Evolutionary conservation across 2,329 filamentous ascomycete genomes (phyloP).

Genomic region (Diaporthe eres): DNA sequence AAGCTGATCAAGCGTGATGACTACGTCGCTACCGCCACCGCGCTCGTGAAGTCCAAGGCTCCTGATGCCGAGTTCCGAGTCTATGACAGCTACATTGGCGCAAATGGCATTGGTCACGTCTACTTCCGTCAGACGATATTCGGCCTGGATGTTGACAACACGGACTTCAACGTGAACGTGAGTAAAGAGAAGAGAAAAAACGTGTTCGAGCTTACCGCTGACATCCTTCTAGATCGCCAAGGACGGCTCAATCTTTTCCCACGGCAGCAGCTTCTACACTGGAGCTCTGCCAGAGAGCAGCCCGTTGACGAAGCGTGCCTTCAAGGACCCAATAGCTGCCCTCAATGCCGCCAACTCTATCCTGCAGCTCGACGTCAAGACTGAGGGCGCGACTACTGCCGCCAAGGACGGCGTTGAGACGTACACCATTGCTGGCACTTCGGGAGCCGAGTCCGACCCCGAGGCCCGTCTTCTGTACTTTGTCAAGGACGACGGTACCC

Average conservation of each 20-base stretch:
- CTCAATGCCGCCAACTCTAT: slow-evolving; percentile 56
- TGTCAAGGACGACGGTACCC: slow-evolving; percentile 59
- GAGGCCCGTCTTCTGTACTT: slow-evolving; percentile 70
- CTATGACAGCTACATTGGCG: slow-evolving; percentile 67
- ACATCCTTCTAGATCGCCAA: slow-evolving; percentile 56
- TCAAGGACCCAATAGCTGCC: slow-evolving; percentile 59
- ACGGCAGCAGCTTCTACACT: slow-evolving; percentile 63
- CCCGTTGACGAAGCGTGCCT: slow-evolving; percentile 57
- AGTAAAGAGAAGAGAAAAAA: slow-evolving; percentile 46
- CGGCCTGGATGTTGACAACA: slow-evolving; percentile 72
- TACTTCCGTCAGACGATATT: slow-evolving; percentile 72
- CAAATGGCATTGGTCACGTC: slow-evolving; percentile 69
- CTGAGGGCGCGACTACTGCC: slow-evolving; percentile 56
- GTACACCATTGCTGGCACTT: slow-evolving; percentile 62
- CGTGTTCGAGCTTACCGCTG: slow-evolving; percentile 33
- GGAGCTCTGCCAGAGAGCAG: slow-evolving; percentile 58
- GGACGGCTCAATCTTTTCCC: slow-evolving; percentile 70
- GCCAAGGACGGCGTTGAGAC: slow-evolving; percentile 53
- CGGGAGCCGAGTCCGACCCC: slow-evolving; percentile 65
- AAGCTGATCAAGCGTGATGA: slow-evolving; percentile 50
- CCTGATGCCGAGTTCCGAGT: slow-evolving; percentile 63
- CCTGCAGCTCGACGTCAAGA: slow-evolving; percentile 58
- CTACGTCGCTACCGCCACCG: slow-evolving; percentile 60
- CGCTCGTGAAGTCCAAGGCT: slow-evolving; percentile 56
- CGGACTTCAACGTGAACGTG: slow-evolving; percentile 73